Evolutionary conservation across 2,329 filamentous ascomycete genomes (phyloP).

Genomic region (Diplodia corticola): DNA sequence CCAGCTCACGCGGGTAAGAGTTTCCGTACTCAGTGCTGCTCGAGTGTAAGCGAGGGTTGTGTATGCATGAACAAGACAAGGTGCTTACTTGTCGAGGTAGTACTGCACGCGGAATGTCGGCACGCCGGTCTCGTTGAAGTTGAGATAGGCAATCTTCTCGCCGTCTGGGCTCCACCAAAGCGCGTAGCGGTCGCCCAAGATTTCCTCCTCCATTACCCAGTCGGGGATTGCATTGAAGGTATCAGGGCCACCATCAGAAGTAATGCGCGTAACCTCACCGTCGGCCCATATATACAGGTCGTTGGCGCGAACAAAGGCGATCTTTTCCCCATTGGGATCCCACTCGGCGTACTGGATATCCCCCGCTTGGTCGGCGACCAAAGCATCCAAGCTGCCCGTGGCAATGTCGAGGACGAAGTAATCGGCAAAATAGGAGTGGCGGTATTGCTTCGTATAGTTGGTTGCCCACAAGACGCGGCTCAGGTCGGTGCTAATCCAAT

Average conservation of each 20-base stretch:
- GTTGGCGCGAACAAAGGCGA: constrained; percentile 68
- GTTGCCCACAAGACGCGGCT: constrained; percentile 62
- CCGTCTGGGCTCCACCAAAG: constrained; percentile 62
- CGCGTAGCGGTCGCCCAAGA: constrained; percentile 53
- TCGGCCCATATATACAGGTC: constrained; percentile 62
- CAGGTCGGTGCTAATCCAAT: constrained; percentile 62
- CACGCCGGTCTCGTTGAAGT: constrained; percentile 66
- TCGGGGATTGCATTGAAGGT: constrained; percentile 66
- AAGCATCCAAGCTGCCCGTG: constrained; percentile 55
- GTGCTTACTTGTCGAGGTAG: constrained; percentile 41
- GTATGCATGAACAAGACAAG: background rate
- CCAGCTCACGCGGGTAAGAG: constrained; percentile 61
- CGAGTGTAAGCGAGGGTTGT: constrained; percentile 35
- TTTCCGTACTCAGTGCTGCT: constrained; percentile 58
- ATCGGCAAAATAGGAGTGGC: constrained; percentile 67
- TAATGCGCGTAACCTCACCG: constrained; percentile 58
- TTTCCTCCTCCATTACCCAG: constrained; percentile 65
- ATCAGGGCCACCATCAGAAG: constrained; percentile 60
- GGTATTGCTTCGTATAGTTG: constrained; percentile 69
- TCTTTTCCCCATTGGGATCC: constrained; percentile 57
- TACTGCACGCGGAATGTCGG: constrained; percentile 64
- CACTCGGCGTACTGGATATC: constrained; percentile 69
- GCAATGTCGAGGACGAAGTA: constrained; percentile 65
- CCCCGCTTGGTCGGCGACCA: constrained; percentile 60
- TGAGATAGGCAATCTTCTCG: constrained; percentile 56